Evolutionary conservation across 305 asterid genomes (phyloP).

Genomic region (Fraxinus velutina): DNA sequence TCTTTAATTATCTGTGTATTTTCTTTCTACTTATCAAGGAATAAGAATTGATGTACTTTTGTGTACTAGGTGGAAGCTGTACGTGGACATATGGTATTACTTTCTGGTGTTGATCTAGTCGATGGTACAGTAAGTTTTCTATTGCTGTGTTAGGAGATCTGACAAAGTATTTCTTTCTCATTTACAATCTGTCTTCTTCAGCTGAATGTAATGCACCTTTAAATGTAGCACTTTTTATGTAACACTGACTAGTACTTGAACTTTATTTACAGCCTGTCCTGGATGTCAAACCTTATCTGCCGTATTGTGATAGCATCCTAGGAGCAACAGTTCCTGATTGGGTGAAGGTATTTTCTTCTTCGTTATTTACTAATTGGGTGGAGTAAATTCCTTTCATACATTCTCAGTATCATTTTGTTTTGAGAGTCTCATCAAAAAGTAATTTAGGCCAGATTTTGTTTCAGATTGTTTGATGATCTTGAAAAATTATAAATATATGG

Average conservation of each 20-base stretch:
- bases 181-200: slow-evolving; percentile 2
- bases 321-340: slow-evolving; percentile 80
- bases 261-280: slow-evolving; percentile 67
- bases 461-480: not conserved
- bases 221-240: slow-evolving; percentile 6
- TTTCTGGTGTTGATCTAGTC: slow-evolving; percentile 93
- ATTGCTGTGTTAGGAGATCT: not conserved
- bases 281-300: slow-evolving; percentile 91
- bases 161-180: not conserved
- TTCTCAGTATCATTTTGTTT: not conserved
- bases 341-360: slow-evolving; percentile 64
- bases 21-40: not conserved
- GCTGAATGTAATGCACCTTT: slow-evolving; percentile 3
- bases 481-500: not conserved
- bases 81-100: slow-evolving; percentile 46
- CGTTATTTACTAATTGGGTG: not conserved
- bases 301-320: slow-evolving; percentile 73
- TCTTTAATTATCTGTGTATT: not conserved
- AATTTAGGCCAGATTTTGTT: not conserved
- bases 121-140: slow-evolving; percentile 74
- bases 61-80: slow-evolving; percentile 66
- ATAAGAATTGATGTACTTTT: slow-evolving; percentile 7
- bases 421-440: not conserved
- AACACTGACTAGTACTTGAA: slow-evolving; percentile 24
- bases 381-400: not conserved